Base-by-base conservation (phyloP, 2,329 filamentous ascomycete species). In the Dactylellina sp. region DNA sequence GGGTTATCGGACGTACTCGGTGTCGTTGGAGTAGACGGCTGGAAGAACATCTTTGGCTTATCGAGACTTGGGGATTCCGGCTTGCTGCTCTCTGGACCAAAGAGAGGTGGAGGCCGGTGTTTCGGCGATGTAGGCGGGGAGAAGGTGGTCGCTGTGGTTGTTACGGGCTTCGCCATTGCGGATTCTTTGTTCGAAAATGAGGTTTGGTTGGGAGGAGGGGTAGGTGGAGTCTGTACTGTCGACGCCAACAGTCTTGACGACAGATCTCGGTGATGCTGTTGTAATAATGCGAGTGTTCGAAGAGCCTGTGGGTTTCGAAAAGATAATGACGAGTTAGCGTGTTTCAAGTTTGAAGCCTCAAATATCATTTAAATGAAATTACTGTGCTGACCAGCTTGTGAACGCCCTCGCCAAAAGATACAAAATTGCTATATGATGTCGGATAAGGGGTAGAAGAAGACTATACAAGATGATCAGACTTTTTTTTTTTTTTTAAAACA, bases 311-410 rank as follows among this genome's bases (percentile, higher is more conserved):
- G 66, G 59, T 72, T 72, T 72, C 66, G 53, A 65, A 72, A 64
- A 46, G 44, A 50, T 32, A 46, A 50, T 62, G 50, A 66, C 42
- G 56, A 57, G 70, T 74, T 74, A 74, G 70, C 70, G 70, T 74
- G 70, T 74, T 74, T 74, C 70, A 74, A 72, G 70, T 65, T 44
- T 50, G 61, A 74, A 74, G 70, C 70, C 70, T 66, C 68, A 65
- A 68, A 61, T 57, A 39, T 66, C 61, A 74, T 74, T 66, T 65
- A 64, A 74, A 66, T 68, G 63, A 74, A 40, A 64, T 65, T 57
- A 66, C 39, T 66, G 55, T 60, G 53, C 70, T 74, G 56, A 74
- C 70, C 70, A 74, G 70, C 70, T 74, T 65, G 32, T 74, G 61
- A 61, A 66, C 61, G 50, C 56, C 56, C 47, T 52, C 70, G 53